Conservation (phyloP, 1,284 basidiomycete genomes). For the Porogramme epimiltina region DNA sequence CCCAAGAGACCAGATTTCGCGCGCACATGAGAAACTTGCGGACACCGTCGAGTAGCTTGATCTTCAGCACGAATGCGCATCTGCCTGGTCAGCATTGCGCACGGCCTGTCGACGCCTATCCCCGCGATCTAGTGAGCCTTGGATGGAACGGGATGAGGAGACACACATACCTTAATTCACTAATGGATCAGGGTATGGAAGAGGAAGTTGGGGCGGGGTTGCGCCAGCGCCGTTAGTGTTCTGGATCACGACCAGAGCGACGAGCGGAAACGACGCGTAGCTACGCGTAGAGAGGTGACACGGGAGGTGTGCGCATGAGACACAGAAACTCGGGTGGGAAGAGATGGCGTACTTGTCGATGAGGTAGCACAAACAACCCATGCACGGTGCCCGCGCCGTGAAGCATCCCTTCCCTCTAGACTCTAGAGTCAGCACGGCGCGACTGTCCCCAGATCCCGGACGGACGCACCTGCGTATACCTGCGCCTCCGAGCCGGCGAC, state of each 20-base stretch:
- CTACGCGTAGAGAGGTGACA: slow-evolving; percentile 35
- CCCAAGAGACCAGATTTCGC: slow-evolving; percentile 94
- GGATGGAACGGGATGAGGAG: background rate
- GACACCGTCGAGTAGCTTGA: slow-evolving; percentile 92
- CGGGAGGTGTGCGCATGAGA: too few relatives aligned
- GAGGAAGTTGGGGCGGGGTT: slow-evolving; percentile 90
- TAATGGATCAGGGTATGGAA: slow-evolving; percentile 98
- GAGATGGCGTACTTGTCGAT: slow-evolving; percentile 62
- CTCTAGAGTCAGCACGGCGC: slow-evolving; percentile 1
- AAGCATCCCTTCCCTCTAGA: slow-evolving; percentile 60
- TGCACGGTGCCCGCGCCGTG: slow-evolving; percentile 77
- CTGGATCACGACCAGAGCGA: slow-evolving; percentile 60
- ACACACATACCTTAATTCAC: slow-evolving; percentile 87
- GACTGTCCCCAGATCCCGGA: background rate
- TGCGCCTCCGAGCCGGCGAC: slow-evolving; percentile 54
- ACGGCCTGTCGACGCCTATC: slow-evolving; percentile 84
- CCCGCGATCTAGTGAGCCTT: background rate
- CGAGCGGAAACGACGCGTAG: slow-evolving; percentile 65
- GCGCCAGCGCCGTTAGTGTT: slow-evolving; percentile 98
- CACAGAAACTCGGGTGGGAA: background rate
- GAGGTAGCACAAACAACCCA: slow-evolving; percentile 69
- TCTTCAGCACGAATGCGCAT: slow-evolving; percentile 97
- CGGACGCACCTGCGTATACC: slow-evolving; percentile 54
- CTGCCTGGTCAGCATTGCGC: slow-evolving; percentile 97
- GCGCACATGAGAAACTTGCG: slow-evolving; percentile 95